A percentile compares a stretch with the other conserved stretches of the same genome.
These are phyloP conservation scores for Phaseolus coccineus DNA, from an alignment of 331 rosid genomes.

Conservation along the genomic window DNA sequence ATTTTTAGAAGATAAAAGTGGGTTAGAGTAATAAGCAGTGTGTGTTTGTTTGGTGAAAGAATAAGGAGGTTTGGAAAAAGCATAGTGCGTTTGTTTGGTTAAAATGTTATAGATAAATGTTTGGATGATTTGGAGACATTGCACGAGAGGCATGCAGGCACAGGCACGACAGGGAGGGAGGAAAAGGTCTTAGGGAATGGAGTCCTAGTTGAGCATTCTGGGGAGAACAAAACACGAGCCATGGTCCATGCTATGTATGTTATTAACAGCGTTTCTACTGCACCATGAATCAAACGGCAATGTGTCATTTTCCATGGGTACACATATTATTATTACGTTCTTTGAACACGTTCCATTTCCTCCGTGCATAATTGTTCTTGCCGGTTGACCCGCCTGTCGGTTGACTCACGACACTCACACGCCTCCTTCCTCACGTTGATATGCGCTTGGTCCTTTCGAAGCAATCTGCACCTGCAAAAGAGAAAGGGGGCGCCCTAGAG, in stretches of 20 bases:
- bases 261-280: not conserved
- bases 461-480: too few relatives aligned
- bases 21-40: too few relatives aligned
- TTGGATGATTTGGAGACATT: not conserved
- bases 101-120: not conserved
- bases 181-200: not conserved
- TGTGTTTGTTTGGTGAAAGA: not conserved
- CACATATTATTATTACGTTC: not conserved
- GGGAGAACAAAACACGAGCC: conserved; percentile 24
- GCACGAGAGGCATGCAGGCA: too few relatives aligned
- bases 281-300: not conserved
- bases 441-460: too few relatives aligned
- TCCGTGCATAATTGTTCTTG: conserved; percentile 20
- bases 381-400: too few relatives aligned
- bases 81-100: not conserved
- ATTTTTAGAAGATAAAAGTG: too few relatives aligned
- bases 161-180: not conserved
- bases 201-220: not conserved
- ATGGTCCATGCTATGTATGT: not conserved
- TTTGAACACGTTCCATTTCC: conserved; percentile 33
- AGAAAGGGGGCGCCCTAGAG: too few relatives aligned
- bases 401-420: too few relatives aligned
- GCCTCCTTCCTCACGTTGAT: too few relatives aligned
- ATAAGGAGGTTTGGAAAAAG: not conserved
- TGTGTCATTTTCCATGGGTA: not conserved